phyloP scores from a whole-genome alignment of 1,284 basidiomycete species.

The Rhodofomes roseus region DNA sequence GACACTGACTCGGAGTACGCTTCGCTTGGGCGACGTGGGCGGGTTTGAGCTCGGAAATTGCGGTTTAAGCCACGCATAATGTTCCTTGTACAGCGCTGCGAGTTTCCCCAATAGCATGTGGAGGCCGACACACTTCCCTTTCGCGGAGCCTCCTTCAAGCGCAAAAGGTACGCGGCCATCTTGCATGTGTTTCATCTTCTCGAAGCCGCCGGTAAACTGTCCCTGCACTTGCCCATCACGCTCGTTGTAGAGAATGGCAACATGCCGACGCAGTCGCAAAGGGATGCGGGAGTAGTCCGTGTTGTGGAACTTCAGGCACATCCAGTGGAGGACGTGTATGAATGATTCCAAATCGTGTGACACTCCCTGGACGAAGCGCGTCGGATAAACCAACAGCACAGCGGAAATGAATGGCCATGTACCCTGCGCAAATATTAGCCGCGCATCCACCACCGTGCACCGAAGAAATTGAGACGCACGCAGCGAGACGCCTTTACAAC shows the following conservation, averaged over 20 bases:
- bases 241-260: background rate
- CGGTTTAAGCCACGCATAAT: background rate
- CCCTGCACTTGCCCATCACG: background rate
- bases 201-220: background rate
- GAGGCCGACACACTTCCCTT: background rate
- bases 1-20: background rate
- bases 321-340: background rate
- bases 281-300: background rate
- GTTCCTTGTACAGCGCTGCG: background rate
- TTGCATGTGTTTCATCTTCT: background rate
- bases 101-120: background rate
- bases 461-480: background rate
- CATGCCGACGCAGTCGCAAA: background rate
- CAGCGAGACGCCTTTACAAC: background rate
- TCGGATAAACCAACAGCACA: background rate
- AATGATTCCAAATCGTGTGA: background rate
- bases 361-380: background rate
- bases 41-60: background rate
- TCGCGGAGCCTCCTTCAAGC: background rate
- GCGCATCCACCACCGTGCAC: too few species aligned
- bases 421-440: background rate
- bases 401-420: background rate
- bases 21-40: too few species aligned
- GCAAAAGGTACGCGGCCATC: background rate
- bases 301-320: background rate